phyloP scores from a whole-genome alignment of 208 protist species.

The Leishmania arabica region DNA sequence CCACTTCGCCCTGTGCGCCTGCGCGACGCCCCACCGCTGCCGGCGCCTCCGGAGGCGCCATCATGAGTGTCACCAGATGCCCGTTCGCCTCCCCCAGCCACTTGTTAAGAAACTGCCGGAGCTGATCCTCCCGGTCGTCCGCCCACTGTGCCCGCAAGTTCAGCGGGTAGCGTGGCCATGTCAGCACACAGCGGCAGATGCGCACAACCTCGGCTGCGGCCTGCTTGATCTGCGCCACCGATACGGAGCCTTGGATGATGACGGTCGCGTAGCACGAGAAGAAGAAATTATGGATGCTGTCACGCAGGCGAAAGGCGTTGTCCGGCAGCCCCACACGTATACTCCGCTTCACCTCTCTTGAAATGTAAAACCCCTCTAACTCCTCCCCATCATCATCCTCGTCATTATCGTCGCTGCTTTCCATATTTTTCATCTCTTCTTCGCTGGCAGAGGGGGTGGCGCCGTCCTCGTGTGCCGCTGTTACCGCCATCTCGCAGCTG shows the following conservation, averaged over 20 bases:
- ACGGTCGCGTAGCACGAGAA: slow-evolving; percentile 14
- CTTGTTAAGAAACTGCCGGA: slow-evolving; percentile 2
- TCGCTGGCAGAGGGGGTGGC: not conserved
- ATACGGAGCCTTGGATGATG: not conserved
- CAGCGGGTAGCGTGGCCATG: slow-evolving; percentile 5
- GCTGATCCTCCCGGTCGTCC: slow-evolving; percentile 3
- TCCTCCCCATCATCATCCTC: not conserved
- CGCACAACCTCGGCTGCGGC: not conserved
- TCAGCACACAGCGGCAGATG: not conserved
- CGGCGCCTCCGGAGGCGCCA: not conserved
- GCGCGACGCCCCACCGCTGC: not conserved
- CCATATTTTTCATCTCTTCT: not conserved
- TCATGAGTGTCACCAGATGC: slow-evolving; percentile 5
- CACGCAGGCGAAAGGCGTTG: not conserved
- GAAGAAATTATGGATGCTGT: slow-evolving; percentile 3
- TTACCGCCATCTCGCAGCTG: not conserved
- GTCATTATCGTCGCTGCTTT: not conserved
- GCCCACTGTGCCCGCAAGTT: slow-evolving; percentile 1
- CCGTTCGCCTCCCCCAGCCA: slow-evolving; percentile 2
- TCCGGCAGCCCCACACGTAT: slow-evolving; percentile 15
- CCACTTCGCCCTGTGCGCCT: not conserved
- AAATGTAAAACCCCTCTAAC: slow-evolving; percentile 5
- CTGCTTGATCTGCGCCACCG: not conserved
- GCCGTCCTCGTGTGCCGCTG: not conserved
- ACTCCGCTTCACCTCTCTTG: slow-evolving; percentile 4